A percentile compares a stretch with the other conserved stretches of the same genome.
phyloP scores from a whole-genome alignment of 1,139 yeast species.

The Starmera stellimalicola region DNA sequence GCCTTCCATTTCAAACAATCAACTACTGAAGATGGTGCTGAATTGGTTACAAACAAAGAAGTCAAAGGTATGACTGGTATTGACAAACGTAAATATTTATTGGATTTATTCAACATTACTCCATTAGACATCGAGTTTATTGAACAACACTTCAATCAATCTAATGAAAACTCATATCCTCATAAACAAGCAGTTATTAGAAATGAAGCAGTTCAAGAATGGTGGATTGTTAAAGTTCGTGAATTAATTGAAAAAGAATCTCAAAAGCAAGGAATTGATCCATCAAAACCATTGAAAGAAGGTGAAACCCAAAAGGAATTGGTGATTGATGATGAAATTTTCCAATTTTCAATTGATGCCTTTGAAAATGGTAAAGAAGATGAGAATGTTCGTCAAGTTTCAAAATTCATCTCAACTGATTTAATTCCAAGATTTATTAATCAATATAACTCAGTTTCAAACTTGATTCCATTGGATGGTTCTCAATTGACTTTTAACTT shows the following conservation, averaged over 20 bases:
- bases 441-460: constrained; percentile 37
- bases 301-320: constrained; percentile 35
- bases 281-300: constrained; percentile 14
- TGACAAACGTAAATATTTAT: constrained; percentile 75
- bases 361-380: constrained; percentile 51
- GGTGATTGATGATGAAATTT: constrained; percentile 46
- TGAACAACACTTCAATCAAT: constrained; percentile 38
- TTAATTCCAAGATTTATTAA: constrained; percentile 58
- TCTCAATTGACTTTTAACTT: constrained; percentile 54
- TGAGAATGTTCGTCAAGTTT: constrained; percentile 54
- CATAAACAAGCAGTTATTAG: constrained; percentile 73
- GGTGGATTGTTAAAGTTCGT: constrained; percentile 73
- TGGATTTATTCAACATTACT: constrained; percentile 76
- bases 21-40: constrained; percentile 39
- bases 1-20: constrained; percentile 75
- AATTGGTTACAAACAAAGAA: constrained; percentile 62
- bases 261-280: constrained; percentile 24
- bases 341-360: constrained; percentile 73
- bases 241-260: constrained; percentile 41
- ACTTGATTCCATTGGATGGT: constrained; percentile 71
- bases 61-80: constrained; percentile 81
- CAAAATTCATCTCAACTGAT: constrained; percentile 47
- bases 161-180: constrained; percentile 47
- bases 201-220: constrained; percentile 81
- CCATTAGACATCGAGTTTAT: constrained; percentile 78